A percentile compares a stretch with the other conserved stretches of the same genome.
These are phyloP conservation scores for Leishmania mexicana DNA, from an alignment of 208 protist genomes.

Conservation along the genomic window DNA sequence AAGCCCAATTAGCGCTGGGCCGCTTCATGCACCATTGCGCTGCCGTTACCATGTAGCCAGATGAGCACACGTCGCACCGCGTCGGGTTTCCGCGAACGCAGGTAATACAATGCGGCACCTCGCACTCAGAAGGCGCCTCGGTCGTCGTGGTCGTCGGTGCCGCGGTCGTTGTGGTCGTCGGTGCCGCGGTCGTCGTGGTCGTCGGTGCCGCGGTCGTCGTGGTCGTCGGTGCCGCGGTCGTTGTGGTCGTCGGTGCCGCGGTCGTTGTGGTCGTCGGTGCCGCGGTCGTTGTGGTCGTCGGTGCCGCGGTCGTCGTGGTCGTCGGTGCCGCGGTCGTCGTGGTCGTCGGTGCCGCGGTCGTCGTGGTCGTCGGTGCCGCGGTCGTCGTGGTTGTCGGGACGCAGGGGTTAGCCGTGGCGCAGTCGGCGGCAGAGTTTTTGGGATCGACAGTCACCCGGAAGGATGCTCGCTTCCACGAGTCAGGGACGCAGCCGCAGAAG, in stretches of 20 bases:
- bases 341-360: not conserved
- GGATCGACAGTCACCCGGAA: not conserved
- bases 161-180: conserved; percentile 1
- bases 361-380: not conserved
- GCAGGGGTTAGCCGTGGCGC: conserved; percentile 4
- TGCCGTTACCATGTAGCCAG: not conserved
- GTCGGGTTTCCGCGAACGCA: not conserved
- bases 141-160: not conserved
- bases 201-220: too few species aligned
- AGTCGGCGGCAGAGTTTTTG: not conserved
- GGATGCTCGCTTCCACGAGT: not conserved
- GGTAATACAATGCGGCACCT: conserved; percentile 1
- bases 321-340: too few species aligned
- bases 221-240: too few species aligned
- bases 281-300: not conserved
- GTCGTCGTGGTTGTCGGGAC: not conserved
- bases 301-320: too few species aligned
- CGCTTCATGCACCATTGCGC: conserved; percentile 4
- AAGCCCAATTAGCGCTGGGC: not conserved
- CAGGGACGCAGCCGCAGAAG: not conserved
- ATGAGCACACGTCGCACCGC: not conserved
- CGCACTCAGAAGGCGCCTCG: not conserved
- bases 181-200: not conserved
- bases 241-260: too few species aligned
- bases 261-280: not conserved